phyloP scores from a whole-genome alignment of 352 stramenopile genomes.

The Peronosclerospora sorghi region DNA sequence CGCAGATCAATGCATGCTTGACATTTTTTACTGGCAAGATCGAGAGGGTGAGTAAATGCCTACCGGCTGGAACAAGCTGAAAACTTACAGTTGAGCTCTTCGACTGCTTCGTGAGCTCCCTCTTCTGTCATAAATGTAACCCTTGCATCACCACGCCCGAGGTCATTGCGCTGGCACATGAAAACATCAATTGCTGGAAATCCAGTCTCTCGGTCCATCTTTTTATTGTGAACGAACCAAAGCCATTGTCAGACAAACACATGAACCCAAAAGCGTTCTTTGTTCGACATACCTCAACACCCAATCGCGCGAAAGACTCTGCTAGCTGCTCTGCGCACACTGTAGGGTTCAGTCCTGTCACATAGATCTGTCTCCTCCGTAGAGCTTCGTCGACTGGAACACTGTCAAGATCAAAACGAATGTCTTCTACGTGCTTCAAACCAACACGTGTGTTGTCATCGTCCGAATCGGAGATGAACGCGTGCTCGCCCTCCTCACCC shows the following conservation, averaged over 20 bases:
- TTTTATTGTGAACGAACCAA: not conserved
- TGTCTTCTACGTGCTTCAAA: constrained; percentile 27
- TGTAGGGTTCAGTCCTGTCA: constrained; percentile 36
- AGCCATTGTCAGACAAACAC: not conserved
- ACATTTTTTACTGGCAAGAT: constrained; percentile 35
- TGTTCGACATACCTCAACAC: constrained; percentile 31
- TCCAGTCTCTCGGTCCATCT: constrained; percentile 33
- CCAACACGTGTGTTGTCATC: constrained; percentile 17
- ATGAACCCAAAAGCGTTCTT: no score
- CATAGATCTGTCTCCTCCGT: constrained; percentile 40
- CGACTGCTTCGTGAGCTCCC: constrained; percentile 29
- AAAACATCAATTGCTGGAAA: constrained; percentile 46
- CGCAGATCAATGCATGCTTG: constrained; percentile 43
- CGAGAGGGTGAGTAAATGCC: not conserved
- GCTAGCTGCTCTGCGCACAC: constrained; percentile 35
- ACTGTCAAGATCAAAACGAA: constrained; percentile 34
- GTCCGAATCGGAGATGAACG: constrained; percentile 48
- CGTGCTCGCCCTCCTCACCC: constrained; percentile 16
- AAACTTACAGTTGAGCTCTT: constrained; percentile 42
- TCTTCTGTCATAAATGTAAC: constrained; percentile 33
- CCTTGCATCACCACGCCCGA: constrained; percentile 39
- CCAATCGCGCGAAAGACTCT: constrained; percentile 45
- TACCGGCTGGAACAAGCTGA: constrained; percentile 1
- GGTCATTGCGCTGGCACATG: constrained; percentile 36
- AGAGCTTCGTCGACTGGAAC: constrained; percentile 30